Base-by-base conservation (phyloP, 2,329 filamentous ascomycete species). In the Hortaea werneckii region DNA sequence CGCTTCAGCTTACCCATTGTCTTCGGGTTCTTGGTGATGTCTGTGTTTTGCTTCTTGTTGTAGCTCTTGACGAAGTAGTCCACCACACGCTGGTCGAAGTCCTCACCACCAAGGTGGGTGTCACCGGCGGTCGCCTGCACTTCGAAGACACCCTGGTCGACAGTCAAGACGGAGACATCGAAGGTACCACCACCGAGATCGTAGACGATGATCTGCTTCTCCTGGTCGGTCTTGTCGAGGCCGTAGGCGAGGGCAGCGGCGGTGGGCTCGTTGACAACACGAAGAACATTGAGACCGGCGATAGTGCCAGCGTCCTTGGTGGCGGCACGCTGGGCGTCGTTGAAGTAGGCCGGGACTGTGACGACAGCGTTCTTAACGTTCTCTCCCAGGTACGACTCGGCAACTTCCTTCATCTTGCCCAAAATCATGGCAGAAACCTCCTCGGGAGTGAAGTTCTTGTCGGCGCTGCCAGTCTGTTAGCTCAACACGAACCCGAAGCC, bases 1-100 rank as follows among this genome's bases (percentile, higher is more conserved):
- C 92, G 89, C 87, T 96, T 96, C 61, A 98, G 81, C 77, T 96
- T 98, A 75, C 89, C 87, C 89, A 96, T 96, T 57, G 90, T 84
- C 85, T 95, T 95, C 56, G 83, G 74, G 66, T 96, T 88, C 78
- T 94, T 94, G 73, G 82, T 85, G 66, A 96, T 80, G 60, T 98
- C 88, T 58, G 94, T 87, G 60, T 71, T 74, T 77, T 95, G 79
- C 80, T 95, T 92, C 84, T 95, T 95, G 83, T 96, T 96, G 82
- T 94, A 96, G 61, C 79, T 76, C 84, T 96, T 95, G 76, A 84
- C 83, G 67, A 96, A 87, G 81, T 90, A 79, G 78, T 85, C 87
- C 76, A 96, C 95, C 69, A 96, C 79, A 67, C 90, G 84, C 79
- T 96, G 88, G 70, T 96, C 90, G 69, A 96, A 96, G 76, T 96